Percentiles rank a stretch among this genome's conserved stretches.
phyloP scores from a whole-genome alignment of 192 early-diverging fungal species.

The Coemansia javaensis region DNA sequence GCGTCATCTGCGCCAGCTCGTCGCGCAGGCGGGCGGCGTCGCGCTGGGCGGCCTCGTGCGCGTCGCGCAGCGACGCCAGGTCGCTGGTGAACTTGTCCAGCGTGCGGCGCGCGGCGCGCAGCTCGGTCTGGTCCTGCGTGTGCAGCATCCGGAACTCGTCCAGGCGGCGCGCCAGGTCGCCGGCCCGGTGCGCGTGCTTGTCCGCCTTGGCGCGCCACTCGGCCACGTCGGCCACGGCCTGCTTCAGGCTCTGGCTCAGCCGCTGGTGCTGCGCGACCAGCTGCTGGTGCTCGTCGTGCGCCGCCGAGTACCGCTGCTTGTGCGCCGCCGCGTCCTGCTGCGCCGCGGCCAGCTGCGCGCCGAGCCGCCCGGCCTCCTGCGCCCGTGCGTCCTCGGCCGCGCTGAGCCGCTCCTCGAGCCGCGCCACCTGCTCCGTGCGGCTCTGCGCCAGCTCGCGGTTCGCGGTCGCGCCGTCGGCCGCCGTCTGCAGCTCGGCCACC shows the following conservation, averaged over 20 bases:
- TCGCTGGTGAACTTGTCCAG: constrained; percentile 29
- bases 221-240: constrained; percentile 33
- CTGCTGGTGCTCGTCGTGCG: constrained; percentile 5
- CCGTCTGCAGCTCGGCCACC: constrained; percentile 4
- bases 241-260: constrained; percentile 29
- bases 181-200: constrained; percentile 21
- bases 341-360: constrained; percentile 1
- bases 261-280: constrained; percentile 33
- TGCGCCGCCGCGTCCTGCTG: background rate
- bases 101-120: constrained; percentile 13
- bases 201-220: constrained; percentile 31
- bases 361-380: too few relatives aligned
- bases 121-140: constrained; percentile 21
- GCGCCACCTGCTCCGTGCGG: constrained; percentile 4
- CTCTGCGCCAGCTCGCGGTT: constrained; percentile 2
- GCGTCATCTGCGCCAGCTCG: constrained; percentile 22
- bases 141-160: constrained; percentile 29
- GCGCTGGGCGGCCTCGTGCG: constrained; percentile 7
- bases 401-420: constrained; percentile 7
- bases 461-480: constrained; percentile 4
- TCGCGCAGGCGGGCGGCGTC: constrained; percentile 12
- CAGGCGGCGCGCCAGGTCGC: constrained; percentile 13
- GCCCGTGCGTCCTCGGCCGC: too few relatives aligned
- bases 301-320: constrained; percentile 1
- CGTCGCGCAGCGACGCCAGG: constrained; percentile 17